phyloP scores from a whole-genome alignment of 495 filamentous ascomycete species.

The Podospora sp. region DNA sequence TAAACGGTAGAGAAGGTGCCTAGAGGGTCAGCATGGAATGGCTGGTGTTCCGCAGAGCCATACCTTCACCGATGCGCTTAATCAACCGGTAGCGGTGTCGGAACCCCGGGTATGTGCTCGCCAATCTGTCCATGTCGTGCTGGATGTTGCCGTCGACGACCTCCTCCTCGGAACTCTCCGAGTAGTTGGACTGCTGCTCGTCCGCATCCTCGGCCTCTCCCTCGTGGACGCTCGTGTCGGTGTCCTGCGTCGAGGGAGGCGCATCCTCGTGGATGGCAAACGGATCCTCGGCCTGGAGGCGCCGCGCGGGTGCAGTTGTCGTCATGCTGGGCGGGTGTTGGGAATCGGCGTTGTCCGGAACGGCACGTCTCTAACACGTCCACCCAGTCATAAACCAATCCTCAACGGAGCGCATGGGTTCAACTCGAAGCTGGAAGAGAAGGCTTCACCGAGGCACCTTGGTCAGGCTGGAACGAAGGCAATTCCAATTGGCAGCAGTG shows the following conservation, averaged over 20 bases:
- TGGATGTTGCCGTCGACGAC: slow-evolving; percentile 70
- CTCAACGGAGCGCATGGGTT: not conserved
- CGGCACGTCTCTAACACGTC: not conserved
- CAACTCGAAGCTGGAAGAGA: not conserved
- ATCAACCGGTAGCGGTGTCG: slow-evolving; percentile 82
- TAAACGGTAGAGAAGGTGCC: slow-evolving; percentile 98
- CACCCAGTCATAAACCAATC: not conserved
- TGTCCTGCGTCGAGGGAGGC: slow-evolving; percentile 37
- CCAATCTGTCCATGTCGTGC: slow-evolving; percentile 84
- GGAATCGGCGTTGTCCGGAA: not conserved
- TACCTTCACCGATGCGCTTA: slow-evolving; percentile 96
- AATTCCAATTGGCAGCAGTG: slow-evolving; percentile 25
- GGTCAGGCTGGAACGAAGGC: not conserved
- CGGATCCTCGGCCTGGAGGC: slow-evolving; percentile 29
- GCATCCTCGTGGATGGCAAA: slow-evolving; percentile 49
- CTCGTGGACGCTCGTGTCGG: slow-evolving; percentile 39
- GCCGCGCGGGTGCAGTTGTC: slow-evolving; percentile 22
- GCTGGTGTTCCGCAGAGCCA: slow-evolving; percentile 4
- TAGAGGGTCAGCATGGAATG: slow-evolving; percentile 35
- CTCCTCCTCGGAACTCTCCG: slow-evolving; percentile 60
- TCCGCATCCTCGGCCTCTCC: slow-evolving; percentile 42
- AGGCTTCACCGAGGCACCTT: not conserved
- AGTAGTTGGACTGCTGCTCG: slow-evolving; percentile 51
- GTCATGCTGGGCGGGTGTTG: slow-evolving; percentile 13
- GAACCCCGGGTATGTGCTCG: slow-evolving; percentile 81